Conservation (phyloP, 495 filamentous ascomycete species). For the Trichocladium antarcticum region DNA sequence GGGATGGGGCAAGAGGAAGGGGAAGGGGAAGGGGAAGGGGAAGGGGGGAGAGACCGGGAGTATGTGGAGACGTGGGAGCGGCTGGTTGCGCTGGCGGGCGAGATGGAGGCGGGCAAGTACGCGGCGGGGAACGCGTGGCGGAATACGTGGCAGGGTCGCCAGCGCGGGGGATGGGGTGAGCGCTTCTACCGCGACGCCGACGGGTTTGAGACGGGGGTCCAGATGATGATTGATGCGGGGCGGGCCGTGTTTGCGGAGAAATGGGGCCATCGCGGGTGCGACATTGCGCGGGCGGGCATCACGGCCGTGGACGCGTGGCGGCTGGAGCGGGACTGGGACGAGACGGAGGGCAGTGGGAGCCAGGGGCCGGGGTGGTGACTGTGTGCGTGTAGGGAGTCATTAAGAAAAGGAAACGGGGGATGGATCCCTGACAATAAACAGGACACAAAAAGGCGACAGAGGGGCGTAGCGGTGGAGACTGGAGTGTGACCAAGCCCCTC, state of each 20-base stretch:
- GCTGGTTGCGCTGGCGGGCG: slow-evolving; percentile 23
- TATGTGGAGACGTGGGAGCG: slow-evolving; percentile 29
- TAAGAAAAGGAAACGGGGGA: too few species aligned
- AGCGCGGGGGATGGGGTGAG: slow-evolving; percentile 46
- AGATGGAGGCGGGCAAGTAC: slow-evolving; percentile 32
- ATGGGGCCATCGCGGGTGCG: slow-evolving; percentile 38
- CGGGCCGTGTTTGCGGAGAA: slow-evolving; percentile 43
- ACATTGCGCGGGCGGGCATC: slow-evolving; percentile 19
- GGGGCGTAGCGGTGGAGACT: too few species aligned
- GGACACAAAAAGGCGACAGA: too few species aligned
- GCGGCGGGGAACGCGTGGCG: slow-evolving; percentile 22
- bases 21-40: slow-evolving; percentile 6
- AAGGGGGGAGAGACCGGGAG: slow-evolving; percentile 12
- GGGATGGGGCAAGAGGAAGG: slow-evolving; percentile 14
- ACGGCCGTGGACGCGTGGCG: slow-evolving; percentile 29
- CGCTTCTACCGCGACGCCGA: slow-evolving; percentile 45
- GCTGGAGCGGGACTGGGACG: slow-evolving; percentile 13
- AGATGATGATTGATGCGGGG: slow-evolving; percentile 41
- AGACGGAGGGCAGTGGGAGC: slow-evolving; percentile 11
- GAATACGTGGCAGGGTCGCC: slow-evolving; percentile 44
- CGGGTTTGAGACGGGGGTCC: slow-evolving; percentile 42
- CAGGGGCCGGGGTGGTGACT: slow-evolving; percentile 12
- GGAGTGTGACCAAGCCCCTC: too few species aligned
- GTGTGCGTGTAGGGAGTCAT: too few species aligned
- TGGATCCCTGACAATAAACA: too few species aligned